phyloP scores from a whole-genome alignment of 371 early-diverging fungal species.

The Apophysomyces elegans region DNA sequence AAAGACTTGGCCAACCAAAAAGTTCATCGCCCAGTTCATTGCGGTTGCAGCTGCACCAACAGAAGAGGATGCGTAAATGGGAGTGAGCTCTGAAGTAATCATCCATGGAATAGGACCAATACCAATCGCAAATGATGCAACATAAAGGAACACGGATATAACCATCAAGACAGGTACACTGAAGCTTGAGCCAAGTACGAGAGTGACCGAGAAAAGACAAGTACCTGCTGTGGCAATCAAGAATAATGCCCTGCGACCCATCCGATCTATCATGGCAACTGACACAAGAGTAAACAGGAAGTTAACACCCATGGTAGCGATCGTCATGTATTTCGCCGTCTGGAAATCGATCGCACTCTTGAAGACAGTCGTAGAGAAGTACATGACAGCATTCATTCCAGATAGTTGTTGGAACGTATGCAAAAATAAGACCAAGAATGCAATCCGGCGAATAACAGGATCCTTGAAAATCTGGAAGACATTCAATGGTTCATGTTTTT shows the following conservation, averaged over 20 bases:
- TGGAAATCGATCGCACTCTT: constrained; percentile 43
- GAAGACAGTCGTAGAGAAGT: constrained; percentile 78
- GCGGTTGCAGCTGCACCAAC: constrained; percentile 57
- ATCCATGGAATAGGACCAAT: constrained; percentile 87
- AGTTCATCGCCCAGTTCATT: constrained; percentile 63
- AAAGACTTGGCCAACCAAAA: constrained; percentile 61
- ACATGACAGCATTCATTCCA: constrained; percentile 87
- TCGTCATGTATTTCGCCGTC: constrained; percentile 65
- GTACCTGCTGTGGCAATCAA: constrained; percentile 65
- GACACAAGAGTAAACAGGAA: constrained; percentile 61
- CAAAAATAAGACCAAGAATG: constrained; percentile 46
- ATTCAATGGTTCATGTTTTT: constrained; percentile 24
- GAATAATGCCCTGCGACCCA: constrained; percentile 78
- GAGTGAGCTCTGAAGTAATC: constrained; percentile 72
- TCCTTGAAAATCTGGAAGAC: constrained; percentile 49
- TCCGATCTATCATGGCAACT: constrained; percentile 65
- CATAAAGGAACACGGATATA: constrained; percentile 75
- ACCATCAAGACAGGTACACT: constrained; percentile 57
- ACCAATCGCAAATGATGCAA: constrained; percentile 84
- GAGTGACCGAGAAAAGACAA: constrained; percentile 52
- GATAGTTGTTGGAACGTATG: constrained; percentile 76
- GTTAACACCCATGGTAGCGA: constrained; percentile 64
- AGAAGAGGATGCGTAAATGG: constrained; percentile 66
- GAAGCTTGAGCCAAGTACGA: constrained; percentile 60
- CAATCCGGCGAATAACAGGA: constrained; percentile 59